Evolutionary conservation across 331 rosid genomes (phyloP).

Genomic region (Quercus tomentella): DNA sequence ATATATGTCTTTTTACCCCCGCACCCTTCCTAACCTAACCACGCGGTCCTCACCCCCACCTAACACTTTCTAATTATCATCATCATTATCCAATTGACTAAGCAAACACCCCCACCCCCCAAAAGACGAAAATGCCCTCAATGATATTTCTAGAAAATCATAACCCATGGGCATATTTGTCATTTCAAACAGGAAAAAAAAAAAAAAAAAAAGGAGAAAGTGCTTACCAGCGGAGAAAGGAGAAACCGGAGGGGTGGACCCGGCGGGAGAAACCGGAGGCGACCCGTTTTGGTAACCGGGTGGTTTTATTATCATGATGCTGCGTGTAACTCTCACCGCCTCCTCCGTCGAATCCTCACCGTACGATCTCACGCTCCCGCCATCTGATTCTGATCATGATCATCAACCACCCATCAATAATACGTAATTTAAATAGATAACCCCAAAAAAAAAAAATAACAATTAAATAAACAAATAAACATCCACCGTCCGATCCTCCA

Average conservation of each 20-base stretch:
- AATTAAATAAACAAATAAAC: too few relatives aligned
- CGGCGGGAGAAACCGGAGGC: constrained; percentile 54
- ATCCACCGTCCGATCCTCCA: too few relatives aligned
- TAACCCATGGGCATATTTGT: background rate
- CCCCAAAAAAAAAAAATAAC: background rate
- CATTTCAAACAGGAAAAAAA: background rate
- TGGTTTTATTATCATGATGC: constrained; percentile 89
- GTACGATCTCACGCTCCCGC: constrained; percentile 53
- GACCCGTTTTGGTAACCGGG: constrained; percentile 72
- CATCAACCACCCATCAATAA: constrained; percentile 6
- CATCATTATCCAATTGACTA: background rate
- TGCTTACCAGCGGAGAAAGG: constrained; percentile 42
- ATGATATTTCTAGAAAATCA: constrained; percentile 2
- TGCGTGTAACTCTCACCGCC: constrained; percentile 62
- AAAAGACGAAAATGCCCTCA: constrained; percentile 18
- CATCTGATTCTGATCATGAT: constrained; percentile 57
- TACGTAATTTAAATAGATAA: too few relatives aligned
- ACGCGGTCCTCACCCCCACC: constrained; percentile 3
- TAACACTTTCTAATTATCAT: background rate
- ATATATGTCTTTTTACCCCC: constrained; percentile 4
- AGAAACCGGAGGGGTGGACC: constrained; percentile 47
- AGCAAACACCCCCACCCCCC: background rate
- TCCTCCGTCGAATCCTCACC: constrained; percentile 54
- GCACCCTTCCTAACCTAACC: background rate
- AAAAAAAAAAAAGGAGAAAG: constrained; percentile 8